These are phyloP conservation scores for Drosera spatulata DNA, from an alignment of 179 eudicot genomes.

Conservation along the genomic window DNA sequence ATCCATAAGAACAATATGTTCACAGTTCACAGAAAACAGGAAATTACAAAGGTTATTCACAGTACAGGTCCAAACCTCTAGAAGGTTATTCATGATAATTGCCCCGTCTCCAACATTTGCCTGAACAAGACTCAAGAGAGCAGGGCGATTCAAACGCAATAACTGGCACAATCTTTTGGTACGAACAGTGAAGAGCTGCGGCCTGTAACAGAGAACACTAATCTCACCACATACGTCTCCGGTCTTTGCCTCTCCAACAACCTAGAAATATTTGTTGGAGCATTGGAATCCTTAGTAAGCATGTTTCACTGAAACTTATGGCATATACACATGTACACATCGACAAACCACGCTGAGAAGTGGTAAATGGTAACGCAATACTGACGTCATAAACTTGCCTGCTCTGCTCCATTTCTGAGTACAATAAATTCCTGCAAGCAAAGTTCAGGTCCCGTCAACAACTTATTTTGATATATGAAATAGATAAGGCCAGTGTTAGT, in stretches of 20 bases:
- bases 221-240: constrained; percentile 77
- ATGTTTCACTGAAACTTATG: neutral
- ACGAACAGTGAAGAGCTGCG: constrained; percentile 69
- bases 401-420: constrained; percentile 36
- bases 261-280: constrained; percentile 17
- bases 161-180: constrained; percentile 69
- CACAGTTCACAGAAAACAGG: too few species aligned
- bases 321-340: neutral
- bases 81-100: constrained; percentile 69
- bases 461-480: neutral
- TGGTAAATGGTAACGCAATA: neutral
- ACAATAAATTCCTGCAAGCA: constrained; percentile 45
- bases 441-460: neutral
- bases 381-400: constrained; percentile 21
- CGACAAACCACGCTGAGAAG: neutral
- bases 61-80: constrained; percentile 34
- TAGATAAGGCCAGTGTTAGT: constrained; percentile 1
- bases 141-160: constrained; percentile 57
- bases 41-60: too few species aligned
- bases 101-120: constrained; percentile 85
- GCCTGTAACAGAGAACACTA: constrained; percentile 78
- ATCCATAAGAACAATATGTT: too few species aligned
- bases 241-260: constrained; percentile 44
- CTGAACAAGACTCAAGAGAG: constrained; percentile 61
- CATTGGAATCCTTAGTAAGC: neutral